phyloP scores from a whole-genome alignment of 805 yeast species.

The Suhomyces vadensis region DNA sequence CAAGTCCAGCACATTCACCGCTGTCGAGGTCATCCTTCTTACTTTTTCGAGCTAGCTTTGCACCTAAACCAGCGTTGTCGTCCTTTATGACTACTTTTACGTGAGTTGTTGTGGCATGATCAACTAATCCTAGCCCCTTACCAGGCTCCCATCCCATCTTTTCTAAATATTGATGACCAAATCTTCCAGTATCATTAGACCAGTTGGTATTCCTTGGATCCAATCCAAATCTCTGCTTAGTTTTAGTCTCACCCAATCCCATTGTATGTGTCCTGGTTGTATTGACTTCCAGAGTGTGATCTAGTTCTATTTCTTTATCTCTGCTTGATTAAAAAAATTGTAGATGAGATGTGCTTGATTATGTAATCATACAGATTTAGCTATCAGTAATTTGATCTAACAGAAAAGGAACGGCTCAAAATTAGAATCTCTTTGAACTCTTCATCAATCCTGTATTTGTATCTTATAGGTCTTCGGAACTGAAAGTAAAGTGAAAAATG shows the following conservation, averaged over 20 bases:
- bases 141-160: conserved; percentile 94
- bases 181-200: conserved; percentile 82
- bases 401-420: too few relatives aligned
- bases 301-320: conserved; percentile 10
- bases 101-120: conserved; percentile 71
- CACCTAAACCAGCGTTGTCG: conserved; percentile 87
- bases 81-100: conserved; percentile 80
- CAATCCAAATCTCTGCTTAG: conserved; percentile 79
- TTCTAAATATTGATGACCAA: conserved; percentile 84
- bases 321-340: conserved; percentile 2
- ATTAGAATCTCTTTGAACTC: background rate
- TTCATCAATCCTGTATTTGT: background rate
- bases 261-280: conserved; percentile 31
- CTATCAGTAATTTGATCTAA: too few relatives aligned
- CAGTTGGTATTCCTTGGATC: conserved; percentile 95
- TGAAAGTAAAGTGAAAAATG: too few relatives aligned
- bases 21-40: conserved; percentile 69
- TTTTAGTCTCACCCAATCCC: conserved; percentile 83
- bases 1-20: conserved; percentile 88
- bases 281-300: background rate
- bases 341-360: background rate
- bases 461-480: too few relatives aligned
- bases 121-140: conserved; percentile 73
- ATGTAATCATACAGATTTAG: conserved; percentile 1
- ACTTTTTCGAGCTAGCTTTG: conserved; percentile 59